Base-by-base conservation (phyloP, 805 yeast species). In the Kazachstania africana region DNA sequence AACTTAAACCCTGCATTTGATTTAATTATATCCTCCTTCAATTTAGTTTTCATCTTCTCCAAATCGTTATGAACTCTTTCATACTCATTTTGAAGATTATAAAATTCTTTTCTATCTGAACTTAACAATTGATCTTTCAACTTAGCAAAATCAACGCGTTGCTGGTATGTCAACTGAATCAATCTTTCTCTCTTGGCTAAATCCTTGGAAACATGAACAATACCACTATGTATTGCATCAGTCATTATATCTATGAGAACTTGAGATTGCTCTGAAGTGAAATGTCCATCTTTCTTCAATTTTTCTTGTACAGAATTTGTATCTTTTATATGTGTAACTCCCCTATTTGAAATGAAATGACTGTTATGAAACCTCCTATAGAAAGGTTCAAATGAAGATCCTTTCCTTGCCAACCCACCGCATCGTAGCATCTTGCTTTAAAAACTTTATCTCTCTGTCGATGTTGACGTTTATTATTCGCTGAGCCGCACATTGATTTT, bases 61-160 rank as follows among this genome's bases (percentile, higher is more conserved):
- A 91, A 62, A 48, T 87, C 95, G 27, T 81, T 76, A 33, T 78
- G 67, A 22, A 91, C 65, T 32, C 84, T 67, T 45, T 88, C 97
- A 49, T 82, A 88, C 51, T 91, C 96, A 47, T 78, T 81, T 46
- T 78, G 76, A 37, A 88, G 68, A 31, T 74, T 72, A 36, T 80
- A 76, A 48, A 82, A 80, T 47, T 91, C 97, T 17, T 84, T 70
- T 50, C 76, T 75, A 59, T 91, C 97, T 56, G 83, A 72, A 30
- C 84, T 75, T 45, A 84, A 87, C 26, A 91, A 66, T 53, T 88
- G 97, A 20, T 95, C 94, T 49, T 87, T 78, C 37, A 91, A 68
- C 50, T 88, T 88, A 24, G 95, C 91, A 65, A 91, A 88, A 51
- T 91, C 97, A 20, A 91, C 96, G 45, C 88, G 83, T 48, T 91